Evolutionary conservation across 306 rosid species (phyloP).

Genomic region (Vigna angularis): DNA sequence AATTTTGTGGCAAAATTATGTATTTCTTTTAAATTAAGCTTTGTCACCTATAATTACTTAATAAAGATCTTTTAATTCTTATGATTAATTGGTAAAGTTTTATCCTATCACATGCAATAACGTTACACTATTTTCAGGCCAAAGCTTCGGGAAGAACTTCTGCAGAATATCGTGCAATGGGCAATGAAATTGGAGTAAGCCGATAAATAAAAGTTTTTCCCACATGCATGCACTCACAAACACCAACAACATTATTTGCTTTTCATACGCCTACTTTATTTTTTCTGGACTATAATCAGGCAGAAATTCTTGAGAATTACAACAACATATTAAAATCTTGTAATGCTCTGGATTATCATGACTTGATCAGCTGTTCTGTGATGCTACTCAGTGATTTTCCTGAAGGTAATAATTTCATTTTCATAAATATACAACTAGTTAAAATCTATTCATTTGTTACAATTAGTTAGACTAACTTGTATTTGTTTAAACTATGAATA

Average conservation of each 20-base stretch:
- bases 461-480: constrained; percentile 50
- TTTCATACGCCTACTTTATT: constrained; percentile 42
- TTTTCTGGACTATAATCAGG: constrained; percentile 63
- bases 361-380: constrained; percentile 88
- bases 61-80: constrained; percentile 28
- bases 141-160: constrained; percentile 87
- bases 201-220: constrained; percentile 42
- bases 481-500: constrained; percentile 37
- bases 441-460: constrained; percentile 38
- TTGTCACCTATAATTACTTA: constrained; percentile 22
- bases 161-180: constrained; percentile 63
- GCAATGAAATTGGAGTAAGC: constrained; percentile 88
- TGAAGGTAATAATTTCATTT: constrained; percentile 68
- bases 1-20: constrained; percentile 17
- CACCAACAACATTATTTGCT: constrained; percentile 22
- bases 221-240: constrained; percentile 29
- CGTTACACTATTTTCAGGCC: constrained; percentile 64
- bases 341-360: constrained; percentile 95
- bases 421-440: constrained; percentile 17
- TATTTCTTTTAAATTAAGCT: constrained; percentile 24
- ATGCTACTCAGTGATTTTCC: constrained; percentile 84
- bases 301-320: constrained; percentile 78
- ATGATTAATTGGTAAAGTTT: constrained; percentile 11
- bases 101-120: constrained; percentile 29
- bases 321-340: constrained; percentile 79